These are phyloP conservation scores for Potentilla sterilis DNA, from an alignment of 306 rosid species.

Conservation along the genomic window DNA sequence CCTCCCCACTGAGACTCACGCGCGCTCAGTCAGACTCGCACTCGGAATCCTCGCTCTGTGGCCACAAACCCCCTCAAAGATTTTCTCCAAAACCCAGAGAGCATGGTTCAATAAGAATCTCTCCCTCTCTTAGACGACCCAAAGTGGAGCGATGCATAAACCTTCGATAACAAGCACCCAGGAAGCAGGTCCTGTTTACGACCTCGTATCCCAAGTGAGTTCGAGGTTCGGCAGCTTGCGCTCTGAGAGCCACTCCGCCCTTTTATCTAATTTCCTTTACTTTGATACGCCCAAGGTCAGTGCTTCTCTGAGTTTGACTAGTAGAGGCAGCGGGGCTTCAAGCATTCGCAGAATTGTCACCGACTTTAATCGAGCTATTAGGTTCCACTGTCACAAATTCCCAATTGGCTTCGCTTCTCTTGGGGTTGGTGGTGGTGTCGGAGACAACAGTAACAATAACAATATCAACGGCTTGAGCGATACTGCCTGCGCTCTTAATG, in stretches of 20 bases:
- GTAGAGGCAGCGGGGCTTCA: slow-evolving; percentile 20
- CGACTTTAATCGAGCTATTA: slow-evolving; percentile 60
- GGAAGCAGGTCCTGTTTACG: slow-evolving; percentile 43
- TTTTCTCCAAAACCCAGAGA: not conserved
- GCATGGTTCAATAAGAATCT: slow-evolving; percentile 17
- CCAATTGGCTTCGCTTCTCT: slow-evolving; percentile 84
- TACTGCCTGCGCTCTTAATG: slow-evolving; percentile 29
- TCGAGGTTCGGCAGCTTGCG: slow-evolving; percentile 31
- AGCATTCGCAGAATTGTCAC: slow-evolving; percentile 40
- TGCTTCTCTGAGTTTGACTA: slow-evolving; percentile 45
- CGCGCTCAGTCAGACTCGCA: not conserved
- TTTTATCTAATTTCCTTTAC: slow-evolving; percentile 41
- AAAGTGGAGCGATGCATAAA: slow-evolving; percentile 40
- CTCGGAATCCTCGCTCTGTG: slow-evolving; percentile 22
- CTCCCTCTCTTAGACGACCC: not conserved
- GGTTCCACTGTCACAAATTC: slow-evolving; percentile 60
- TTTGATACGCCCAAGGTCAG: slow-evolving; percentile 33
- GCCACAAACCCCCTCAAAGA: slow-evolving; percentile 28
- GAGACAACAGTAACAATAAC: slow-evolving; percentile 24
- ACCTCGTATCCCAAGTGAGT: slow-evolving; percentile 52
- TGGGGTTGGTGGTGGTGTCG: slow-evolving; percentile 30
- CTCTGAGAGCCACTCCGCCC: slow-evolving; percentile 45
- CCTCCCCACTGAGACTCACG: not conserved
- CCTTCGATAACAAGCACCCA: slow-evolving; percentile 39
- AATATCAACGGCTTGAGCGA: slow-evolving; percentile 36